phyloP scores from a whole-genome alignment of 768 basidiomycete genomes.

The Lentinus tigrinus region DNA sequence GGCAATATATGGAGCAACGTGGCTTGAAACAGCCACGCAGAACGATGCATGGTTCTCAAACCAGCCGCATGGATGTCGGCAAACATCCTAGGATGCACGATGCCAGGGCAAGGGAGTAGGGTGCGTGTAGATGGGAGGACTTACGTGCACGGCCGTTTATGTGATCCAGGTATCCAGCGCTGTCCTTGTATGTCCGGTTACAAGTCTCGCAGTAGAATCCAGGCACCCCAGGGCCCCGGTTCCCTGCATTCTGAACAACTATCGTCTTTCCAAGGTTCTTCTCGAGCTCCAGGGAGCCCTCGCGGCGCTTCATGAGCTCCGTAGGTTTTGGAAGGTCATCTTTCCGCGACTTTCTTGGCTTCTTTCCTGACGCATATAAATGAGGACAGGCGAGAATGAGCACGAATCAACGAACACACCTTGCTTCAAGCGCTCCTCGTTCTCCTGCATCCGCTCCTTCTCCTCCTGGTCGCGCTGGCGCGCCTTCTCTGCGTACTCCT shows the following conservation, averaged over 20 bases:
- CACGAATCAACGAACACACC: slow-evolving; percentile 42
- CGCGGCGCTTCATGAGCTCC: slow-evolving; percentile 88
- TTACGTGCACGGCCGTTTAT: slow-evolving; percentile 91
- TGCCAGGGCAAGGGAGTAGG: background rate
- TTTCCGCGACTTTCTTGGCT: slow-evolving; percentile 63
- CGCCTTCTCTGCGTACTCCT: slow-evolving; percentile 84
- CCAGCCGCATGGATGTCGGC: too few species aligned
- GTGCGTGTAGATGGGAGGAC: slow-evolving; percentile 31
- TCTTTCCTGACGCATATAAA: slow-evolving; percentile 62
- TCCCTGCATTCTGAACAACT: slow-evolving; percentile 84
- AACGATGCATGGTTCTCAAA: too few species aligned
- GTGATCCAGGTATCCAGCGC: slow-evolving; percentile 91
- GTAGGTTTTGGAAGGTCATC: slow-evolving; percentile 92
- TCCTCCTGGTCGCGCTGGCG: slow-evolving; percentile 80
- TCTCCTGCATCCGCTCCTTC: slow-evolving; percentile 79
- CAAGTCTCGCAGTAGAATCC: slow-evolving; percentile 95
- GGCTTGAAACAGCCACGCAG: too few species aligned
- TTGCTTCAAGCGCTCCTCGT: slow-evolving; percentile 81
- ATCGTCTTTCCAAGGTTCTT: slow-evolving; percentile 95
- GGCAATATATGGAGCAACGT: too few species aligned
- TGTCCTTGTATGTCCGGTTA: slow-evolving; percentile 90
- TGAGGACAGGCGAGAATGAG: background rate
- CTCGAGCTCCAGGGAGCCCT: slow-evolving; percentile 81
- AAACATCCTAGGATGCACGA: too few species aligned
- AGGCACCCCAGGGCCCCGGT: slow-evolving; percentile 84